These are phyloP conservation scores for Sporothrix luriei DNA, from an alignment of 2,329 filamentous ascomycete species.

Conservation along the genomic window DNA sequence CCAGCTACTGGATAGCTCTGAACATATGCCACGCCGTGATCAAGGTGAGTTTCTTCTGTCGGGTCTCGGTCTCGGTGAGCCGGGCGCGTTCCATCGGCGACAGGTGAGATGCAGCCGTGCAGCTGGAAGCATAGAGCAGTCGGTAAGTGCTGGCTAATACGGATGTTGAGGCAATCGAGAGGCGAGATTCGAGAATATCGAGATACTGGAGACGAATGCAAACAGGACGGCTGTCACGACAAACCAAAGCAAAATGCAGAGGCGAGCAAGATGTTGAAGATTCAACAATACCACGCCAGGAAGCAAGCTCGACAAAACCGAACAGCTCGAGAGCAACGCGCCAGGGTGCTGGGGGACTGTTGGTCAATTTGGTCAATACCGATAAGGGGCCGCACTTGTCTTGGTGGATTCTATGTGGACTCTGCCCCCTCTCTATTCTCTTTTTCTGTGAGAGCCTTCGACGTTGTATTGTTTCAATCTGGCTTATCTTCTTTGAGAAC, in stretches of 20 bases:
- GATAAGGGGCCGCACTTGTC: conserved; percentile 1
- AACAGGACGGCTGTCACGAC: not conserved
- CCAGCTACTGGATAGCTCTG: not conserved
- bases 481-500: not conserved
- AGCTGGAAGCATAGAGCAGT: not conserved
- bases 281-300: conserved; percentile 11
- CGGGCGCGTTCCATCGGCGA: conserved; percentile 9
- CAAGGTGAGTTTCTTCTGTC: conserved; percentile 2
- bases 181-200: not conserved
- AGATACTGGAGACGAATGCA: not conserved
- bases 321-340: conserved; percentile 19
- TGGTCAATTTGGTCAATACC: not conserved
- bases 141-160: not conserved
- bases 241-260: conserved; percentile 9
- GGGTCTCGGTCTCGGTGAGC: not conserved
- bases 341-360: conserved; percentile 12
- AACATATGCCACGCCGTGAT: not conserved
- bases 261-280: conserved; percentile 22
- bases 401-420: conserved; percentile 23
- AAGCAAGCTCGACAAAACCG: conserved; percentile 18
- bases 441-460: not conserved
- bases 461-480: not conserved
- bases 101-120: conserved; percentile 7
- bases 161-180: not conserved
- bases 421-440: conserved; percentile 12